phyloP scores from a whole-genome alignment of 768 basidiomycete genomes.

The Tricholoma sp. region DNA sequence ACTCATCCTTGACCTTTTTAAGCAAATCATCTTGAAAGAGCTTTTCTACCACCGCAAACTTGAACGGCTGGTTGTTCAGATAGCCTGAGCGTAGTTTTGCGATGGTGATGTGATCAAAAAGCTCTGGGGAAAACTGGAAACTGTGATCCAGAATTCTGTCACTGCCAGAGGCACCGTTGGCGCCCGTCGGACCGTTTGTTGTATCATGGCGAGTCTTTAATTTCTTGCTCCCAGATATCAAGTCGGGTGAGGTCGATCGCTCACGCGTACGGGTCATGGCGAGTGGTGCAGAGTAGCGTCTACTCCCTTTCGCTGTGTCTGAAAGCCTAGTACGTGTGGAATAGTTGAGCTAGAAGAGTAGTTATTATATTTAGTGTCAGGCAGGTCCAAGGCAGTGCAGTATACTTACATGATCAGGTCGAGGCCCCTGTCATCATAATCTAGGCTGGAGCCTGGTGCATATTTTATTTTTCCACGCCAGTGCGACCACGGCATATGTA shows the following conservation, averaged over 20 bases:
- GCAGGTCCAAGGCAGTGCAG: neutral
- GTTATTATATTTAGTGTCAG: neutral
- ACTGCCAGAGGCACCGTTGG: constrained; percentile 2
- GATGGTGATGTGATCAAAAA: constrained; percentile 57
- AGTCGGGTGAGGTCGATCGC: constrained; percentile 21
- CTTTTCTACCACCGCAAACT: constrained; percentile 74
- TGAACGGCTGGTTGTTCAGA: constrained; percentile 62
- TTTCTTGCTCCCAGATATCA: constrained; percentile 18
- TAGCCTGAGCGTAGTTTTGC: constrained; percentile 55
- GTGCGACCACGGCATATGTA: no score
- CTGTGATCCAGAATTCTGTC: constrained; percentile 2
- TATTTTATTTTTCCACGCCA: neutral
- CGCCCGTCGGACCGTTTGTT: neutral
- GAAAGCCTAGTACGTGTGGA: neutral
- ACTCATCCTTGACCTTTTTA: constrained; percentile 78
- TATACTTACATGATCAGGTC: neutral
- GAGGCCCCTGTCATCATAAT: neutral
- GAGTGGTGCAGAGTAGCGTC: neutral
- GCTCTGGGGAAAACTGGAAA: constrained; percentile 41
- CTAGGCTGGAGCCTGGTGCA: neutral
- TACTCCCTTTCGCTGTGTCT: neutral
- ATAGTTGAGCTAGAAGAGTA: neutral
- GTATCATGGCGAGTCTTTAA: constrained; percentile 24
- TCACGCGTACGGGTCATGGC: constrained; percentile 25
- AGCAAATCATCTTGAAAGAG: constrained; percentile 84